Percentiles rank a stretch among this genome's conserved stretches.
phyloP scores from a whole-genome alignment of 441 rosid species.

The Populus hybrid region DNA sequence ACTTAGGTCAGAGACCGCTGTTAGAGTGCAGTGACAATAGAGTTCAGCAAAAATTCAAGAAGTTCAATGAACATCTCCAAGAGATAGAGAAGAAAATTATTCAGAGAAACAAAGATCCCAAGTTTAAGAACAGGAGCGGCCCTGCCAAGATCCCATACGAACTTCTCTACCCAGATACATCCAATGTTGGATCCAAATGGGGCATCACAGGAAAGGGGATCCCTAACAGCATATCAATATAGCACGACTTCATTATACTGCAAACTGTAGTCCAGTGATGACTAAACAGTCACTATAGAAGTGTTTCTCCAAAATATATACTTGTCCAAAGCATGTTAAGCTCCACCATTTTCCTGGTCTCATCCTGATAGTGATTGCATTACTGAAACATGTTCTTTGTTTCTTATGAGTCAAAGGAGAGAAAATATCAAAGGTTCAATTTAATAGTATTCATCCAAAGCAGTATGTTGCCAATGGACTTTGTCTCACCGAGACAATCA shows the following conservation, averaged over 20 bases:
- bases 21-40: conserved; percentile 46
- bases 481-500: no score
- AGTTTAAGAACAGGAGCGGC: conserved; percentile 50
- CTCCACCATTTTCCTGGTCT: not conserved
- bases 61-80: conserved; percentile 39
- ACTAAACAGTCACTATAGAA: not conserved
- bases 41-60: conserved; percentile 34
- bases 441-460: not conserved
- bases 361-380: not conserved
- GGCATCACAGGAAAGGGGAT: conserved; percentile 50
- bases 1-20: conserved; percentile 46
- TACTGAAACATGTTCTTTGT: not conserved
- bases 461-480: not conserved
- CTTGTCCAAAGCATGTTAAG: not conserved
- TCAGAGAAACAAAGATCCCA: conserved; percentile 42
- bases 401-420: not conserved
- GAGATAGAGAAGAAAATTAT: conserved; percentile 39
- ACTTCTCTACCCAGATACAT: conserved; percentile 42
- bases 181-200: conserved; percentile 19
- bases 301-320: not conserved
- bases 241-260: conserved; percentile 5
- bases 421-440: no score
- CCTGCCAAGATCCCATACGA: conserved; percentile 51
- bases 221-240: conserved; percentile 60
- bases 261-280: not conserved